Percentiles rank a stretch among this genome's conserved stretches.
Evolutionary conservation across 2,329 filamentous ascomycete genomes (phyloP).

Genomic region (Penicillium sp.): DNA sequence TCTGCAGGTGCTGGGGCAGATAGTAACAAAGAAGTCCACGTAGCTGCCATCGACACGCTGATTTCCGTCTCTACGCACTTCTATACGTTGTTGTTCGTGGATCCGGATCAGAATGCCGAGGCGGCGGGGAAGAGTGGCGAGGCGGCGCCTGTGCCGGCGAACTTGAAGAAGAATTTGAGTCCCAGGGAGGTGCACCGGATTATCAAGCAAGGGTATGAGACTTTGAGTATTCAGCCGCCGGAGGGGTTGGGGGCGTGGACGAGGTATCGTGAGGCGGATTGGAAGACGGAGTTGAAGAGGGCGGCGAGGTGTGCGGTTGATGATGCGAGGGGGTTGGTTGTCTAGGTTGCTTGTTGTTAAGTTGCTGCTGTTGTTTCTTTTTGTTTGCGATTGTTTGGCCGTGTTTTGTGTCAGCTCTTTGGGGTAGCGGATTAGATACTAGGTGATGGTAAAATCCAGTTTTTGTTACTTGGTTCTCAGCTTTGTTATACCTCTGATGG

Average conservation of each 20-base stretch:
- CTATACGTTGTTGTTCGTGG: conserved; percentile 52
- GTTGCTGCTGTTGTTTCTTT: not conserved
- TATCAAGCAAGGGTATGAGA: conserved; percentile 95
- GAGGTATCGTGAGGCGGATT: conserved; percentile 75
- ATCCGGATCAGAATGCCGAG: too few relatives aligned
- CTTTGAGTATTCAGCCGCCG: conserved; percentile 77
- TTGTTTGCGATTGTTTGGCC: too few relatives aligned
- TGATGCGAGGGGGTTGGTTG: conserved; percentile 50
- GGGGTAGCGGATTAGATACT: too few relatives aligned
- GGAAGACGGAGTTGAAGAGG: conserved; percentile 76
- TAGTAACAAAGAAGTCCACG: conserved; percentile 33
- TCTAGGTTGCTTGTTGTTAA: conserved; percentile 13
- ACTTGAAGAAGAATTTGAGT: conserved; percentile 59
- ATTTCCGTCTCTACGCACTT: conserved; percentile 75
- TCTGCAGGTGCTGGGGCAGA: too few relatives aligned
- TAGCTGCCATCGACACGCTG: conserved; percentile 71
- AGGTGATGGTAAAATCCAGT: too few relatives aligned
- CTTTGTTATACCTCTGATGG: too few relatives aligned
- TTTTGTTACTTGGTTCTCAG: too few relatives aligned
- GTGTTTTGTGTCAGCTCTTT: too few relatives aligned
- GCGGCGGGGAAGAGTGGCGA: too few relatives aligned
- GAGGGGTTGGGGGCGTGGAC: conserved; percentile 82
- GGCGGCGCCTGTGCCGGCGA: conserved; percentile 20
- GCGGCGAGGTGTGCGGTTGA: conserved; percentile 70
- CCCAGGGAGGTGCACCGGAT: conserved; percentile 77